Evolutionary conservation across 176 grass and related monocot species (phyloP), one percentile per base, ranked within the genome.

Genomic region (Avena eriantha): DNA sequence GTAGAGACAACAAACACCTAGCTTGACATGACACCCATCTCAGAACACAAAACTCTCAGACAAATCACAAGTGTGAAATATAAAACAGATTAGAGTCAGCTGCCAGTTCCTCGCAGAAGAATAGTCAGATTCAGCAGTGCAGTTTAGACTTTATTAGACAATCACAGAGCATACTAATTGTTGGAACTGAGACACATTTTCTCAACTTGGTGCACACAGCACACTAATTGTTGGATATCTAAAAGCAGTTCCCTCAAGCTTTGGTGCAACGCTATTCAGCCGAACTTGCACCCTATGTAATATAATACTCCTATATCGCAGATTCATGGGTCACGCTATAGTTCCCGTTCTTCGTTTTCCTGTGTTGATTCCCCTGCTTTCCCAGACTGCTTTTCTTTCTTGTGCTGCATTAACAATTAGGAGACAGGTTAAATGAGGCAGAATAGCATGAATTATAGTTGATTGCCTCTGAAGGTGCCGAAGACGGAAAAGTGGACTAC

Each of bases 281-380:
- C 72, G 16, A 84, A 84, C 39, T 68, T 46, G 76, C n/a, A 80
- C 12, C 57, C 13, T 19, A 74, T 47, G 75, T 5, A n/a, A 53
- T 10, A 79, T 73, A 1, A n/a, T n/a, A n/a, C n/a, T n/a, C n/a
- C n/a, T n/a, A 23, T 66, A 80, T 65, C 10, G 75, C 24, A 43
- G 12, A 77, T 85, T 76, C 43, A 11, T 18, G 0, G 14, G 43
- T 66, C 26, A 79, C 59, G 17, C 31, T 80, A 87, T 31, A 10
- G 48, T 80, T 68, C 24, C 10, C 18, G 7, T 31, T 80, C 80
- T 69, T 68, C 35, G 35, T 73, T 74, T 79, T 84, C 85, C 67
- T 76, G 68, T 59, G 68, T 84, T 69, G 89, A 87, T 56, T 74
- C 81, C 36, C 77, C 47, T 68, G 68, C 39, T 56, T 68, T 68